phyloP scores from a whole-genome alignment of 2,329 filamentous ascomycete genomes.

The Trichoderma sp. region DNA sequence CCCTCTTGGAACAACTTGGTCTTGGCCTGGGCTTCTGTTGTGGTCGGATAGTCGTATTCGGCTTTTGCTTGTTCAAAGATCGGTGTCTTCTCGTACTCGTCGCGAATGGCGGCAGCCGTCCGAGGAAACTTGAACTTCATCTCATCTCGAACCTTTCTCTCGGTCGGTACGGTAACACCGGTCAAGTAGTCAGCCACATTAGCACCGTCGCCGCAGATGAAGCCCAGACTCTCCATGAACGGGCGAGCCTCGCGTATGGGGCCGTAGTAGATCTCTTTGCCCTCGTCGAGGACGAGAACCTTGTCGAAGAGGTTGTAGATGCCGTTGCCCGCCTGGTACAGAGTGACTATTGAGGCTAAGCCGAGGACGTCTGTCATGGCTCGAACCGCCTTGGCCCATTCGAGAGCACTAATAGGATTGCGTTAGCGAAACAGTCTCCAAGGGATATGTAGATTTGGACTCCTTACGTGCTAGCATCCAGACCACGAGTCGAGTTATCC shows the following conservation, averaged over 20 bases:
- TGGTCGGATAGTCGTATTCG: constrained; percentile 61
- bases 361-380: constrained; percentile 65
- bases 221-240: constrained; percentile 67
- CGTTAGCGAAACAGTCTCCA: neutral
- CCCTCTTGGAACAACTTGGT: constrained; percentile 58
- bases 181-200: constrained; percentile 69
- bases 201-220: constrained; percentile 62
- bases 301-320: constrained; percentile 73
- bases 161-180: constrained; percentile 66
- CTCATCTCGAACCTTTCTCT: constrained; percentile 60
- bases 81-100: constrained; percentile 54
- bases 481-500: constrained; percentile 68
- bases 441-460: neutral
- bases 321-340: constrained; percentile 71
- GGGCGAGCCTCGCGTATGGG: constrained; percentile 59
- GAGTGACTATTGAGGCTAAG: constrained; percentile 62
- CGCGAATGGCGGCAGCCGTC: constrained; percentile 48
- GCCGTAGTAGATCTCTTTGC: constrained; percentile 67
- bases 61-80: constrained; percentile 54
- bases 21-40: constrained; percentile 49
- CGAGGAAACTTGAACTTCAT: constrained; percentile 49
- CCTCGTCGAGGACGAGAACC: constrained; percentile 67
- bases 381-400: constrained; percentile 63
- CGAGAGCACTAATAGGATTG: constrained; percentile 49
- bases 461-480: constrained; percentile 55